Percentiles rank a stretch among this genome's conserved stretches.
phyloP scores from a whole-genome alignment of 2,329 filamentous ascomycete species.

The Drechslerella dactyloides region DNA sequence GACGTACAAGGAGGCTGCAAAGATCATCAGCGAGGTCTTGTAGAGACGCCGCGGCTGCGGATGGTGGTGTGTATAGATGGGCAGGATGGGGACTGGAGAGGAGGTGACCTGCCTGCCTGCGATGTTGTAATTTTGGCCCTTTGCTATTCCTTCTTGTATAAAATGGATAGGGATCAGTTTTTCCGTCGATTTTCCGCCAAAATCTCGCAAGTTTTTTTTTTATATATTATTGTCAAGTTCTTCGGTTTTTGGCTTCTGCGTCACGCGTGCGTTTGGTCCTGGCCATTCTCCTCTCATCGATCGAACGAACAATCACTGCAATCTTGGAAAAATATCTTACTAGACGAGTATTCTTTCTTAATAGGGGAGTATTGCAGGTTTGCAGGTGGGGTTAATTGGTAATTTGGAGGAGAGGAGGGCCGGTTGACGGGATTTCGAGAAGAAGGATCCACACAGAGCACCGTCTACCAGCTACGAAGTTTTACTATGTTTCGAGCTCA shows the following conservation, averaged over 20 bases:
- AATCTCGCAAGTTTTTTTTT: not conserved
- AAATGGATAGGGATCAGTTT: constrained; percentile 48
- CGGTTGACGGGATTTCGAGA: too few species aligned
- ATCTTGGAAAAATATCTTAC: too few species aligned
- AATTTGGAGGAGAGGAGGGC: too few species aligned
- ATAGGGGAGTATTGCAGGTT: too few species aligned
- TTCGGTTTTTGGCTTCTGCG: not conserved
- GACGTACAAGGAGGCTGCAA: constrained; percentile 96
- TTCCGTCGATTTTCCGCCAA: constrained; percentile 2
- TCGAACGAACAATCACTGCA: too few species aligned
- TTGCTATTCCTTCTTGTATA: constrained; percentile 46
- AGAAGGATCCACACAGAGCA: too few species aligned
- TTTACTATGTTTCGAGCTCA: too few species aligned
- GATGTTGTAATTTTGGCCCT: constrained; percentile 32
- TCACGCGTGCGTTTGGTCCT: too few species aligned
- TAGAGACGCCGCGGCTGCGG: constrained; percentile 59
- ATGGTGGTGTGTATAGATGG: not conserved
- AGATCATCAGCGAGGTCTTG: constrained; percentile 96
- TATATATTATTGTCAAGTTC: too few species aligned
- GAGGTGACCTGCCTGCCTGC: constrained; percentile 20
- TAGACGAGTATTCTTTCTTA: too few species aligned
- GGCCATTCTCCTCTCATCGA: not conserved
- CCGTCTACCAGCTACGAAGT: too few species aligned
- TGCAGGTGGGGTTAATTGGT: too few species aligned
- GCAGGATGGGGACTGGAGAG: constrained; percentile 18